phyloP scores from a whole-genome alignment of 73 alveolate species.

The Paramecium pentaurelia region DNA sequence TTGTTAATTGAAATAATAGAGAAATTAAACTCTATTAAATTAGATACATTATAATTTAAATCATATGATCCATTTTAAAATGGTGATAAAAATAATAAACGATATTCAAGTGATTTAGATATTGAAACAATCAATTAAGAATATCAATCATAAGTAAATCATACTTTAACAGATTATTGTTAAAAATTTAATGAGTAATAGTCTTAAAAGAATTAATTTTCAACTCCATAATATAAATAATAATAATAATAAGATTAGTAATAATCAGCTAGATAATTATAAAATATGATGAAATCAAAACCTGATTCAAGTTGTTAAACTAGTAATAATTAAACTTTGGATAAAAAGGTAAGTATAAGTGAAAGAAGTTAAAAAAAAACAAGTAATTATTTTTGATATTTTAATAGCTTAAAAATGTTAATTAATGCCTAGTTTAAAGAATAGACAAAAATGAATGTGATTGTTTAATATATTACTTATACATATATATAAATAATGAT shows the following conservation, averaged over 20 bases:
- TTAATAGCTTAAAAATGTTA: neutral
- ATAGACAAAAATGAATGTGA: neutral
- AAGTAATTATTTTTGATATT: neutral
- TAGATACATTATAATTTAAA: neutral
- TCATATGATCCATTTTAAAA: neutral
- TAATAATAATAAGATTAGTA: neutral
- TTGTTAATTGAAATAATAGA: neutral
- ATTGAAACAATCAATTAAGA: neutral
- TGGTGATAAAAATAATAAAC: neutral
- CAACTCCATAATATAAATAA: neutral
- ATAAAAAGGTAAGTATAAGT: neutral
- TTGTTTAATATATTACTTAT: neutral
- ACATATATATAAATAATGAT: neutral
- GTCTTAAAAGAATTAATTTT: neutral
- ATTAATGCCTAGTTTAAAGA: neutral
- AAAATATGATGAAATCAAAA: neutral
- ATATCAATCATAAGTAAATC: neutral
- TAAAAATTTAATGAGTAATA: neutral
- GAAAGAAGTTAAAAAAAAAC: slow-evolving; percentile 7
- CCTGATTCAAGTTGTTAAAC: neutral
- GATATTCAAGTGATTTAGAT: neutral
- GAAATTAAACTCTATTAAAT: neutral
- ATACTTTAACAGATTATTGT: neutral
- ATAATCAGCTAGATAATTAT: neutral
- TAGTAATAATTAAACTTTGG: neutral